Conservation (phyloP, 2,329 filamentous ascomycete genomes). For the Colletotrichum sp. region DNA sequence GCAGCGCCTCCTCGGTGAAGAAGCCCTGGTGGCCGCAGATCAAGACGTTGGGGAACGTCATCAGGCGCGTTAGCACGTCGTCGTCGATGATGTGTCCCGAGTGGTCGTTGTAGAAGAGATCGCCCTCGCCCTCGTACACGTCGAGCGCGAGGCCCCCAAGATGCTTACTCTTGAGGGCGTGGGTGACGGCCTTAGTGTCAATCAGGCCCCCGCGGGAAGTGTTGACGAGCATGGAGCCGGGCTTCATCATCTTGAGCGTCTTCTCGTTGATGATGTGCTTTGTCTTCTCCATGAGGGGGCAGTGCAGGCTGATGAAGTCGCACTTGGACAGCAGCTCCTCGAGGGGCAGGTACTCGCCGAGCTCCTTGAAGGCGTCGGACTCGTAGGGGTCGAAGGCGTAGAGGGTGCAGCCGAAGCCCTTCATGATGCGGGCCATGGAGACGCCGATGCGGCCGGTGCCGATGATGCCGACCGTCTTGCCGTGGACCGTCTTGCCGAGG, state of each 20-base stretch:
- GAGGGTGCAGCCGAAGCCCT: slow-evolving; percentile 67
- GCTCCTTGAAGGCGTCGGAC: slow-evolving; percentile 49
- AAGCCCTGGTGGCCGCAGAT: slow-evolving; percentile 73
- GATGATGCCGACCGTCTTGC: slow-evolving; percentile 70
- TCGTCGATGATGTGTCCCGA: slow-evolving; percentile 69
- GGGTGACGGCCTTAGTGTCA: slow-evolving; percentile 62
- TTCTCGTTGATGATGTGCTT: slow-evolving; percentile 62
- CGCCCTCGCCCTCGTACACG: slow-evolving; percentile 70
- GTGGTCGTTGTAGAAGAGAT: slow-evolving; percentile 69
- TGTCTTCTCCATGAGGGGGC: slow-evolving; percentile 65
- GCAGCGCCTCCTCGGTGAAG: slow-evolving; percentile 68
- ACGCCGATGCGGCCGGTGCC: slow-evolving; percentile 71
- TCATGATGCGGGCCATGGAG: slow-evolving; percentile 63
- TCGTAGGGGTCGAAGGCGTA: slow-evolving; percentile 65
- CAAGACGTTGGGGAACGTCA: slow-evolving; percentile 71
- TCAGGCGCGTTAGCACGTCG: slow-evolving; percentile 67
- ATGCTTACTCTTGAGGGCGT: slow-evolving; percentile 62
- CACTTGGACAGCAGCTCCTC: slow-evolving; percentile 56
- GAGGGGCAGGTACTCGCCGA: slow-evolving; percentile 58
- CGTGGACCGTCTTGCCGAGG: slow-evolving; percentile 63
- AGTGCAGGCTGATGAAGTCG: slow-evolving; percentile 70
- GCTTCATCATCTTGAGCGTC: slow-evolving; percentile 60
- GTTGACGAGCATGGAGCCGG: slow-evolving; percentile 66
- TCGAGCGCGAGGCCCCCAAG: slow-evolving; percentile 69
- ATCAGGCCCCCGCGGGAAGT: slow-evolving; percentile 71